Percentiles rank a stretch among this genome's conserved stretches.
Conservation (phyloP, 192 early-diverging fungal species). For the Haplosporangium gracile region DNA sequence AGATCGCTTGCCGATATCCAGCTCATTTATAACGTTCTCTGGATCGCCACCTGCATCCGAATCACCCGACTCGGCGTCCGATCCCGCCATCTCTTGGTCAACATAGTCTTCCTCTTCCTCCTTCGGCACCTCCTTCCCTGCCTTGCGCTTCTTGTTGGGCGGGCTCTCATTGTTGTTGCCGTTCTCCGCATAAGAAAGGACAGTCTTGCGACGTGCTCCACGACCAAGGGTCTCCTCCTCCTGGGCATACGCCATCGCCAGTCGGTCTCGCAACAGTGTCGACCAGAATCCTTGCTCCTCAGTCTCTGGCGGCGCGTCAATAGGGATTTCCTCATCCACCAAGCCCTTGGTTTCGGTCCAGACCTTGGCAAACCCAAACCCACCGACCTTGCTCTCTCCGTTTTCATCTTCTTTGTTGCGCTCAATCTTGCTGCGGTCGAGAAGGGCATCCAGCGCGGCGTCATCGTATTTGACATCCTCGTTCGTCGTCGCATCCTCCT, state of each 20-base stretch:
- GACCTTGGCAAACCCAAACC: conserved; percentile 75
- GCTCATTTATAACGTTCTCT: conserved; percentile 22
- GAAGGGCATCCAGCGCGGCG: conserved; percentile 67
- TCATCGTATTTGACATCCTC: conserved; percentile 68
- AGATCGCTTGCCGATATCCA: conserved; percentile 26
- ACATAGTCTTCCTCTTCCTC: conserved; percentile 53
- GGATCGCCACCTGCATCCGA: conserved; percentile 36
- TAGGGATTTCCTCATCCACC: conserved; percentile 58
- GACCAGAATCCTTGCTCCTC: conserved; percentile 57
- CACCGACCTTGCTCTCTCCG: conserved; percentile 50
- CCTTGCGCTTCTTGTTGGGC: conserved; percentile 48
- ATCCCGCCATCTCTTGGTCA: conserved; percentile 39
- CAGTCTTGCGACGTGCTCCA: conserved; percentile 52
- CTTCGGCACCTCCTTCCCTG: conserved; percentile 42
- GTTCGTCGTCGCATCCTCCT: conserved; percentile 64
- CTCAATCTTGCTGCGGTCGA: conserved; percentile 68
- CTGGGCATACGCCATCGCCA: conserved; percentile 40
- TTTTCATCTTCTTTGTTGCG: conserved; percentile 49
- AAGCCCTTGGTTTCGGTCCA: conserved; percentile 69
- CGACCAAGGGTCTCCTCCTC: conserved; percentile 46
- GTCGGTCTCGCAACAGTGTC: conserved; percentile 41
- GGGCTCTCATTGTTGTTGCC: conserved; percentile 40
- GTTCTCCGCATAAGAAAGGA: conserved; percentile 54
- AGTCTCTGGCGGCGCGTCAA: conserved; percentile 33
- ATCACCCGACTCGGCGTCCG: conserved; percentile 35